Percentiles rank a stretch among this genome's conserved stretches.
Conservation (phyloP, 1,284 basidiomycete genomes). For the Ganoderma leucocontextum region DNA sequence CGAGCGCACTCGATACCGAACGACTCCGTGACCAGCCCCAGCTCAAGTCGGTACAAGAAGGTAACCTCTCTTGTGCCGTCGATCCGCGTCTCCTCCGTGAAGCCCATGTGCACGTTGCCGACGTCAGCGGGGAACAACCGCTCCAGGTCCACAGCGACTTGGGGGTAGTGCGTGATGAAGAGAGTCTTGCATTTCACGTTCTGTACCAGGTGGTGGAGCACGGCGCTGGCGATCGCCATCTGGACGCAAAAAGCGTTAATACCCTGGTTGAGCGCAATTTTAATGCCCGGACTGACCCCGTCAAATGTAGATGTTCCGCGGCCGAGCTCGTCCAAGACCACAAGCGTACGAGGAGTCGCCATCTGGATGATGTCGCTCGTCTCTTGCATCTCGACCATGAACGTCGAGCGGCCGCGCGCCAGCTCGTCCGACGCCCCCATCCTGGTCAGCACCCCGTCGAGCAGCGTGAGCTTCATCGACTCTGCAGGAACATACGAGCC, state of each 20-base stretch:
- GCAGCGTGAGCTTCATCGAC: constrained; percentile 74
- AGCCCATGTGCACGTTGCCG: constrained; percentile 89
- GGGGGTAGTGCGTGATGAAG: constrained; percentile 95
- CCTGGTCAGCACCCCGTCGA: constrained; percentile 88
- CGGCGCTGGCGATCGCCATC: constrained; percentile 88
- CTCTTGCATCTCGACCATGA: constrained; percentile 96
- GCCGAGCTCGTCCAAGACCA: constrained; percentile 89
- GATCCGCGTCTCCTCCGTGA: constrained; percentile 67
- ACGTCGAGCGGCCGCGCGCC: constrained; percentile 86
- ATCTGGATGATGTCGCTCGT: constrained; percentile 89
- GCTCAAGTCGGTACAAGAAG: constrained; percentile 82
- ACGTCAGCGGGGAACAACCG: constrained; percentile 64
- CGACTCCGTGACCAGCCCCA: constrained; percentile 81
- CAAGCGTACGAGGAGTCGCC: constrained; percentile 77
- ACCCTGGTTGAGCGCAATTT: too few species aligned
- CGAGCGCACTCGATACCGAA: constrained; percentile 92
- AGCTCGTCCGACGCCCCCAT: constrained; percentile 95
- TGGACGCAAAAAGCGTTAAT: constrained; percentile 39
- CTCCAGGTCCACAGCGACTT: constrained; percentile 68
- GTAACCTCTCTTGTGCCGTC: constrained; percentile 83
- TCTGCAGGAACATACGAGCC: constrained; percentile 83
- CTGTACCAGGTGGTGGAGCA: constrained; percentile 77
- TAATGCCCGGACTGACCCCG: constrained; percentile 59
- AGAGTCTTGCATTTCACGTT: constrained; percentile 78
- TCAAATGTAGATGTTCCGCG: constrained; percentile 88